phyloP scores from a whole-genome alignment of 768 basidiomycete species.

The Rhodocollybia butyracea region DNA sequence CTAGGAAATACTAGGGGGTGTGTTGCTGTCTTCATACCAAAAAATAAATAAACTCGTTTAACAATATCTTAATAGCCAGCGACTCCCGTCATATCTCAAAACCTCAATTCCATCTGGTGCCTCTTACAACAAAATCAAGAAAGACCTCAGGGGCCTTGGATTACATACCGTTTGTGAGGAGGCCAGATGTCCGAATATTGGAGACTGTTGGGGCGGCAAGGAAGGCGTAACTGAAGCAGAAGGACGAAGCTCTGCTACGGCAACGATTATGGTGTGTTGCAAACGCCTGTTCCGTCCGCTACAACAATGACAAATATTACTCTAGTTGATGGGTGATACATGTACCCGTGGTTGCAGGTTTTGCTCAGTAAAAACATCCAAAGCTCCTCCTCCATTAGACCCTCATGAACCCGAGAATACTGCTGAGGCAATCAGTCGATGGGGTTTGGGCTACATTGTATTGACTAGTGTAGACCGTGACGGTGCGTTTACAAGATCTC shows the following conservation, averaged over 20 bases:
- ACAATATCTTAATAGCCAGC: slow-evolving; percentile 49
- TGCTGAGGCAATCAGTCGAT: slow-evolving; percentile 95
- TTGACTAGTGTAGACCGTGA: slow-evolving; percentile 96
- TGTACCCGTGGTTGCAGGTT: slow-evolving; percentile 98
- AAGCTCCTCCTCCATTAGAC: slow-evolving; percentile 84
- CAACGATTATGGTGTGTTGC: slow-evolving; percentile 89
- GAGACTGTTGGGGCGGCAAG: slow-evolving; percentile 98
- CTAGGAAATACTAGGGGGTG: slow-evolving; percentile 72
- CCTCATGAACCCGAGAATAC: slow-evolving; percentile 98
- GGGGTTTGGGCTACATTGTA: slow-evolving; percentile 98
- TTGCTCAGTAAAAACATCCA: slow-evolving; percentile 95
- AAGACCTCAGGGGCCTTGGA: slow-evolving; percentile 86
- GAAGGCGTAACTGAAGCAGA: slow-evolving; percentile 62
- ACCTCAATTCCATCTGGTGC: slow-evolving; percentile 87
- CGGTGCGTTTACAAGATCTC: slow-evolving; percentile 42
- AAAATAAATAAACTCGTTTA: background rate
- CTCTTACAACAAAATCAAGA: slow-evolving; percentile 91
- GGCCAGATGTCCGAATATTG: slow-evolving; percentile 97
- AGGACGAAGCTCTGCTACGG: slow-evolving; percentile 82
- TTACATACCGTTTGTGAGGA: slow-evolving; percentile 99
- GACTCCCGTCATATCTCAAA: slow-evolving; percentile 85
- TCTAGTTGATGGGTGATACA: slow-evolving; percentile 96
- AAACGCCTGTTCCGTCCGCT: background rate
- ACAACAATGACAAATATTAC: background rate
- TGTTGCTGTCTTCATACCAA: slow-evolving; percentile 16